These are phyloP conservation scores for Cyberlindnera sargentensis DNA, from an alignment of 805 yeast genomes.

Conservation along the genomic window DNA sequence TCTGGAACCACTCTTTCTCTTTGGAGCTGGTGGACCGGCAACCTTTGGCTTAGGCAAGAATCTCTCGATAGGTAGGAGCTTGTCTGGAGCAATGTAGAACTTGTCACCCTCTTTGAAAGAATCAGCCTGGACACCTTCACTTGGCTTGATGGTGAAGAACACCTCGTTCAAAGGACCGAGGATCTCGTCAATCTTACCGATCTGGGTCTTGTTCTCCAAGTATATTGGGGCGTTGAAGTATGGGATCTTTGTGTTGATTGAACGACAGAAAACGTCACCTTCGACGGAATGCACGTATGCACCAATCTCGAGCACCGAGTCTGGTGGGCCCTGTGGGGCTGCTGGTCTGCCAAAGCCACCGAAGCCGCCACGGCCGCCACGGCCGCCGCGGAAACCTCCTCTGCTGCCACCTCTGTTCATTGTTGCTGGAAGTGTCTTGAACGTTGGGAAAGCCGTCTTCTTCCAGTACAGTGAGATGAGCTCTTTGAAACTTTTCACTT, in stretches of 20 bases:
- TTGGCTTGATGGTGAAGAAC: conserved; percentile 92
- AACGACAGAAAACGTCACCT: conserved; percentile 94
- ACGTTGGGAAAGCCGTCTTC: no score
- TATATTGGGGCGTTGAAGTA: conserved; percentile 98
- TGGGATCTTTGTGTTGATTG: conserved; percentile 90
- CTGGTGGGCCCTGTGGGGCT: conserved; percentile 93
- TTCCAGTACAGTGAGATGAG: conserved; percentile 6
- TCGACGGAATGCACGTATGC: conserved; percentile 87
- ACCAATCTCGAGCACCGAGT: conserved; percentile 91
- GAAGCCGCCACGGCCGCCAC: conserved; percentile 48
- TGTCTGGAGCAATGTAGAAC: conserved; percentile 92
- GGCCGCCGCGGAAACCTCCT: conserved; percentile 61
- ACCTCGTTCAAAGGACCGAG: conserved; percentile 97
- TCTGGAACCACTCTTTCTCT: conserved; percentile 55
- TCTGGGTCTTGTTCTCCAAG: conserved; percentile 90
- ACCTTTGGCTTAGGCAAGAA: conserved; percentile 95
- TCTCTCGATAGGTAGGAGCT: conserved; percentile 90
- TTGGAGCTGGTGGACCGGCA: conserved; percentile 75
- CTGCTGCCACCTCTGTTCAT: conserved; percentile 39
- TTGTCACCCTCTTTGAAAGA: conserved; percentile 95
- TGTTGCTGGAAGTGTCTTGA: background rate
- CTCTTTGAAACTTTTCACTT: conserved; percentile 3
- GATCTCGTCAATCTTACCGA: conserved; percentile 97
- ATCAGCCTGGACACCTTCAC: conserved; percentile 91
- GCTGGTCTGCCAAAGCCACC: conserved; percentile 65